Conservation (phyloP, 2,329 filamentous ascomycete species). For the Aspergillus sp. region DNA sequence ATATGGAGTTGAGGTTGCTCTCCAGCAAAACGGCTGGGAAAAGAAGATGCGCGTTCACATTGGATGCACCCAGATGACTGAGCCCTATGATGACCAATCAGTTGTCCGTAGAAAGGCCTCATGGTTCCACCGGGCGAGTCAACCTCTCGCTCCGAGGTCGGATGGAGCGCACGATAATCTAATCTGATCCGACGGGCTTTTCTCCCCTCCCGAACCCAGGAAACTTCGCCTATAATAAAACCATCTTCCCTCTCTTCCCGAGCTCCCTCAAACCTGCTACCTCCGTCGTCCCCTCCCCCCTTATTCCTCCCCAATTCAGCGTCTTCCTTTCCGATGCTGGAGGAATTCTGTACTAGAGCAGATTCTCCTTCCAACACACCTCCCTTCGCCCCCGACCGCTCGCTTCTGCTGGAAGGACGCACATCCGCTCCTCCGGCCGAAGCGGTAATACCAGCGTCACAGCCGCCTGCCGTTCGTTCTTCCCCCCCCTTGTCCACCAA, state of each 20-base stretch:
- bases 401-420: slow-evolving; percentile 27
- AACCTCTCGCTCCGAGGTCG: slow-evolving; percentile 22
- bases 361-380: not conserved
- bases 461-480: slow-evolving; percentile 17
- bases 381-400: slow-evolving; percentile 4
- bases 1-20: not conserved
- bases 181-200: slow-evolving; percentile 31
- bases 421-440: slow-evolving; percentile 39
- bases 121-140: not conserved
- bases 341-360: not conserved
- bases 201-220: not conserved
- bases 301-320: not conserved
- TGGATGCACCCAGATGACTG: not conserved
- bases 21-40: not conserved
- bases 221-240: not conserved
- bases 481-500: slow-evolving; percentile 18
- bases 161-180: slow-evolving; percentile 30
- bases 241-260: slow-evolving; percentile 7
- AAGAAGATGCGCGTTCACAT: not conserved
- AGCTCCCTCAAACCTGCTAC: not conserved
- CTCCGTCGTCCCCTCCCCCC: slow-evolving; percentile 6
- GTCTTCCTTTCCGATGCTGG: not conserved
- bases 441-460: slow-evolving; percentile 15
- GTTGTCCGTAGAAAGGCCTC: not conserved
- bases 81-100: slow-evolving; percentile 3